Evolutionary conservation across 805 yeast species (phyloP).

Genomic region (Cyberlindnera americana): DNA sequence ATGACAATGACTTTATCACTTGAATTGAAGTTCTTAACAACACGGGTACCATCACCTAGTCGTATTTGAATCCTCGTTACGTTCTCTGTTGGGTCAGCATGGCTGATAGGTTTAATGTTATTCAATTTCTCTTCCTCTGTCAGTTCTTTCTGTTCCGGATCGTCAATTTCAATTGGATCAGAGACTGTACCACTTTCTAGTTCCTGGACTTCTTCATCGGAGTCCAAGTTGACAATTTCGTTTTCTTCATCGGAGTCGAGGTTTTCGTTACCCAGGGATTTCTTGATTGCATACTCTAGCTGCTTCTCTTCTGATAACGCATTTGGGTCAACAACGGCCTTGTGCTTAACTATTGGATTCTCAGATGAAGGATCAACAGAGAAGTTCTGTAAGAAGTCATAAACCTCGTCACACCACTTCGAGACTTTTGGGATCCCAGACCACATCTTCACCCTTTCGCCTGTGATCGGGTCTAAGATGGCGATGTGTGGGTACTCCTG

Average conservation of each 20-base stretch:
- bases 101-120: conserved; percentile 45
- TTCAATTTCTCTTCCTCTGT: conserved; percentile 45
- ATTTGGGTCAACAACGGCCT: conserved; percentile 57
- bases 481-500: conserved; percentile 82
- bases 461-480: conserved; percentile 91
- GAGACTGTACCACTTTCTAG: conserved; percentile 17
- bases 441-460: conserved; percentile 84
- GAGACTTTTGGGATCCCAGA: conserved; percentile 57
- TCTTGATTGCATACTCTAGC: conserved; percentile 66
- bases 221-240: conserved; percentile 3
- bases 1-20: conserved; percentile 56
- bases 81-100: conserved; percentile 56
- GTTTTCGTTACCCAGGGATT: conserved; percentile 45
- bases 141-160: conserved; percentile 18
- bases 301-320: conserved; percentile 81
- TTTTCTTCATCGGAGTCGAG: conserved; percentile 1
- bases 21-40: conserved; percentile 63
- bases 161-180: conserved; percentile 27
- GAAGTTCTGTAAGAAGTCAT: conserved; percentile 62
- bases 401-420: conserved; percentile 63
- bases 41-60: conserved; percentile 79
- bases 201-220: conserved; percentile 26
- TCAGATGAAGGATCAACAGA: conserved; percentile 59
- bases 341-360: conserved; percentile 66
- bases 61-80: conserved; percentile 74